Conservation (phyloP, 495 filamentous ascomycete species). For the Hypoxylon lienhwacheense region DNA sequence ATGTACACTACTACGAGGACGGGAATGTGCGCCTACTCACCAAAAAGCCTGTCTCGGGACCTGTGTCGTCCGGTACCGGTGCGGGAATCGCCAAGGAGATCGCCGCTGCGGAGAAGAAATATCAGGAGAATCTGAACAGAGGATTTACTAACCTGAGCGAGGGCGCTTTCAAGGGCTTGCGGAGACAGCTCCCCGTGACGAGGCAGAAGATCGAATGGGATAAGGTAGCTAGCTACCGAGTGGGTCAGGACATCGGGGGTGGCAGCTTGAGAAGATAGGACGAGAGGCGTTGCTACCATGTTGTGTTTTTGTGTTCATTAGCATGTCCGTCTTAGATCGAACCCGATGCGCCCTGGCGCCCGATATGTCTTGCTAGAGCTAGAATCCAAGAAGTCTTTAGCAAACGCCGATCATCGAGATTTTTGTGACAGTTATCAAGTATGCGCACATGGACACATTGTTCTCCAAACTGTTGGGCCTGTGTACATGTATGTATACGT, state of each 20-base stretch:
- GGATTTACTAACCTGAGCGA: slow-evolving; percentile 87
- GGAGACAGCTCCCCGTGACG: slow-evolving; percentile 92
- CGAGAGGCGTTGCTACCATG: neutral
- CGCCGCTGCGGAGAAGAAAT: slow-evolving; percentile 78
- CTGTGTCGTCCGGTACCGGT: slow-evolving; percentile 63
- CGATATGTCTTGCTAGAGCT: no score
- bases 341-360: no score
- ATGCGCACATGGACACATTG: no score
- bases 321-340: no score
- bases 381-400: no score
- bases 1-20: slow-evolving; percentile 99
- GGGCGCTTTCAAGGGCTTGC: slow-evolving; percentile 89
- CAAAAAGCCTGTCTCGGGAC: slow-evolving; percentile 67
- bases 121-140: slow-evolving; percentile 93
- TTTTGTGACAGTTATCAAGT: no score
- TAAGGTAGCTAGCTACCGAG: slow-evolving; percentile 91
- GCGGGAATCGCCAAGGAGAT: slow-evolving; percentile 72
- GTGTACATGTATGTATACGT: no score
- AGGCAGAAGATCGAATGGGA: slow-evolving; percentile 99
- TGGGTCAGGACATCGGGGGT: slow-evolving; percentile 73
- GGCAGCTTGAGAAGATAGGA: slow-evolving; percentile 51
- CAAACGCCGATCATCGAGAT: no score
- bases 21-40: slow-evolving; percentile 93
- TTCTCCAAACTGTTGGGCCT: no score
- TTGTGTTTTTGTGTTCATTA: no score